A percentile compares a stretch with the other conserved stretches of the same genome.
These are phyloP conservation scores for Fusarium protoensiforme DNA, from an alignment of 2,329 filamentous ascomycete species.

Conservation along the genomic window DNA sequence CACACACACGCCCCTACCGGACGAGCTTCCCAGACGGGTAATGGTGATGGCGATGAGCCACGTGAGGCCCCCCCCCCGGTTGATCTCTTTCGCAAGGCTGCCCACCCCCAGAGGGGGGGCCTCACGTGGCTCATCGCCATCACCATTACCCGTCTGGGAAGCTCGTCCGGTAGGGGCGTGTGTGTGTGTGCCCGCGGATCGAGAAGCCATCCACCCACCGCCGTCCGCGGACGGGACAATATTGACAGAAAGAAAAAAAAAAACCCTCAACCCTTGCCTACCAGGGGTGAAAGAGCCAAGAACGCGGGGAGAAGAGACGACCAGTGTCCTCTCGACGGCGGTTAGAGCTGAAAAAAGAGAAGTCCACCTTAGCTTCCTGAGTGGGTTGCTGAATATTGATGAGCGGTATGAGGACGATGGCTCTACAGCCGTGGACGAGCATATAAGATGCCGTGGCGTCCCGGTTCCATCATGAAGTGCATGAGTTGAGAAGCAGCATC, in stretches of 20 bases:
- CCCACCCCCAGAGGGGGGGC: conserved; percentile 6
- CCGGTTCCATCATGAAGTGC: not conserved
- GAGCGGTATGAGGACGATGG: conserved; percentile 24
- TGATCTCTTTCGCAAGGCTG: not conserved
- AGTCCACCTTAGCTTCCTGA: not conserved
- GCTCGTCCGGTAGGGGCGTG: conserved; percentile 29
- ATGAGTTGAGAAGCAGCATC: conserved; percentile 23
- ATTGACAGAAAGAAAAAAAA: not conserved
- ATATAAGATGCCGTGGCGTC: conserved; percentile 26
- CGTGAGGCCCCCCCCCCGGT: conserved; percentile 20
- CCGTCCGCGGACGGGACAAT: not conserved
- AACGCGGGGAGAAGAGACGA: conserved; percentile 26
- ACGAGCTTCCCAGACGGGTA: conserved; percentile 40
- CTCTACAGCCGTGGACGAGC: not conserved
- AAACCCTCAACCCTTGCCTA: not conserved
- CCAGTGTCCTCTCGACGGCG: not conserved
- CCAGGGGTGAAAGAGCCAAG: not conserved
- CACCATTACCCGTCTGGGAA: conserved; percentile 38
- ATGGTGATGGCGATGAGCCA: conserved; percentile 31
- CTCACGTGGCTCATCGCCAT: conserved; percentile 34
- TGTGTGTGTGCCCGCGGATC: not conserved
- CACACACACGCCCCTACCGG: conserved; percentile 11
- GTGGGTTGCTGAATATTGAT: not conserved
- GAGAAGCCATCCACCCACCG: not conserved
- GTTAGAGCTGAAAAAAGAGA: not conserved